Base-by-base conservation (phyloP, 352 stramenopile species). In the Globisporangium nodosum region DNA sequence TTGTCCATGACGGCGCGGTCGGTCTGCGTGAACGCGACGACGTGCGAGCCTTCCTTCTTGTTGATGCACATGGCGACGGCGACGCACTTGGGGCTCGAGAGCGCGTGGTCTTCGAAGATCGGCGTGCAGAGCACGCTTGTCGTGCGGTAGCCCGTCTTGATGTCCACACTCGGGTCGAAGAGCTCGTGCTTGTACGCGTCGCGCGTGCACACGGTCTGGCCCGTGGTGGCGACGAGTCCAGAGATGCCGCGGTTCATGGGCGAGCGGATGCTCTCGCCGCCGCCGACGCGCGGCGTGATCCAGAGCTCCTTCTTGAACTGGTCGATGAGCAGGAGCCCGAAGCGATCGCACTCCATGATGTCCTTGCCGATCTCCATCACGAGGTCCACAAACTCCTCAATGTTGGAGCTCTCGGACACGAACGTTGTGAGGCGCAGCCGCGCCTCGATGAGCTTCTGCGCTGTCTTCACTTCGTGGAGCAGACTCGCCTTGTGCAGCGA, bases 1-100 rank as follows among this genome's bases (percentile, higher is more conserved):
- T 83, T 85, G 40, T 56, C 64, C 80, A 90, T 87, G 45, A 75
- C 70, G 12, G 72, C 65, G 43, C 73, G 73, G 61, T 90, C 80
- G 0, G 63, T 76, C 49, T 71, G 69, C 9, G 76, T 88, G 55
- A 92, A 88, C 3, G 76, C 70, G 11, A 91, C 78, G n/a, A 92
- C 69, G 27, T 88, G 81, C 3, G 65, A 58, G 11, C 81, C 74
- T 60, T 87, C 76, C 37, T 84, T 79, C 57, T 97, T 97, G 69
- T 97, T 97, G 63, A 97, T 94, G 56, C 90, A 92, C 78, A 96
- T 88, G 16, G 79, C 76, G 45, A 86, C 76, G 2, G 79, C 79
- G 13, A 89, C 79, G 51, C 85, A 76, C 49, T 88, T 88, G 18
- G 69, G 68, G 21, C 52, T 74, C 3, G 64, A 71, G n/a, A 69